These are phyloP conservation scores for Inga laurina DNA, from an alignment of 306 rosid genomes.

Conservation along the genomic window DNA sequence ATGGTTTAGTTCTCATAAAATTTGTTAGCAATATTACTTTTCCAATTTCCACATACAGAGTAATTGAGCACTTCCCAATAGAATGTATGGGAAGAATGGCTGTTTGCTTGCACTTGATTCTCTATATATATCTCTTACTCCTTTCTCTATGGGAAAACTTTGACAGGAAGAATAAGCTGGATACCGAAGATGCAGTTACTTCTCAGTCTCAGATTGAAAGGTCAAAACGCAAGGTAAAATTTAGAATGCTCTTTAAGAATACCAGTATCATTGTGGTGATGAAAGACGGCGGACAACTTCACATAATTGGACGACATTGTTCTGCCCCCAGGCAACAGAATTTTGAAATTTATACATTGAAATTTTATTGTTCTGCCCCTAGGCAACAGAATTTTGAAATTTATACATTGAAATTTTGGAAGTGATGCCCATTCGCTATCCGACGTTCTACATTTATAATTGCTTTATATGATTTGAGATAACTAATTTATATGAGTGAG, in stretches of 20 bases:
- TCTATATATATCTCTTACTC: not conserved
- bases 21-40: not conserved
- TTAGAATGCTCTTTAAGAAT: not conserved
- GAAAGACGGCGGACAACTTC: not conserved
- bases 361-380: conserved; percentile 1
- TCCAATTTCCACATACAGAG: not conserved
- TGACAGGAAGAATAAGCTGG: conserved; percentile 49
- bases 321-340: not conserved
- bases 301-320: not conserved
- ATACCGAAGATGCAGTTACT: conserved; percentile 41
- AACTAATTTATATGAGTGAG: not conserved
- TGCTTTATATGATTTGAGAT: not conserved
- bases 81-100: not conserved
- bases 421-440: not conserved
- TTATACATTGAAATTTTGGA: not conserved
- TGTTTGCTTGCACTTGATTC: conserved; percentile 20
- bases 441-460: not conserved
- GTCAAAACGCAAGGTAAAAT: conserved; percentile 66
- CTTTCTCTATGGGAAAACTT: not conserved
- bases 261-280: not conserved
- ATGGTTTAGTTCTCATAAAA: not conserved
- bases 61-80: not conserved
- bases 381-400: not conserved
- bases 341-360: not conserved
- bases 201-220: conserved; percentile 36